A percentile compares a stretch with the other conserved stretches of the same genome.
Conservation (phyloP, 1,284 basidiomycete species). For the Cystobasidium sp. region DNA sequence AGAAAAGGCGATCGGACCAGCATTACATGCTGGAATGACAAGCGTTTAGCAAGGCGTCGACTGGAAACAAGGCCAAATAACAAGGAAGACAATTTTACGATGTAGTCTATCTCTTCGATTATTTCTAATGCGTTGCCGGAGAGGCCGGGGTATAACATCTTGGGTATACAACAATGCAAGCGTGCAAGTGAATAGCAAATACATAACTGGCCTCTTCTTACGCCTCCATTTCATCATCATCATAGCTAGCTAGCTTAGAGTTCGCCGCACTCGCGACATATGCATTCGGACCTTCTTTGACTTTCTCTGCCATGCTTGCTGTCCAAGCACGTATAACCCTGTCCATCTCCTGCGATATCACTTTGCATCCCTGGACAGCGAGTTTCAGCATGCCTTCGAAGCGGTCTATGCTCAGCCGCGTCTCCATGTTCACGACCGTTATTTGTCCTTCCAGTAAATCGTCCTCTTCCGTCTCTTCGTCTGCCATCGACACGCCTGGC, state of each 20-base stretch:
- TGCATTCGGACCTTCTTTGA: conserved; percentile 18
- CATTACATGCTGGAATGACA: neutral
- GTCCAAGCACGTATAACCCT: conserved; percentile 36
- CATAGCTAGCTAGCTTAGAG: neutral
- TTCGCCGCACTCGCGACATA: neutral
- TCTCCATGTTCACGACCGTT: conserved; percentile 89
- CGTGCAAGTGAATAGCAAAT: neutral
- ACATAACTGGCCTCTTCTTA: neutral
- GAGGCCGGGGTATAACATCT: too few species aligned
- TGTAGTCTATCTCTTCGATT: too few species aligned
- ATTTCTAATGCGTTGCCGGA: too few species aligned
- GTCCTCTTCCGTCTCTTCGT: conserved; percentile 21
- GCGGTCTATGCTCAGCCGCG: conserved; percentile 86
- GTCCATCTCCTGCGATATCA: conserved; percentile 44
- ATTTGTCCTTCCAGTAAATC: conserved; percentile 64
- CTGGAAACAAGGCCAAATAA: too few species aligned
- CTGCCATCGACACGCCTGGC: neutral
- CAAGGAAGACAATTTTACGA: too few species aligned
- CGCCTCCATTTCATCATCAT: conserved; percentile 17
- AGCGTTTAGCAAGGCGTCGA: neutral
- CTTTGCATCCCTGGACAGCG: conserved; percentile 44
- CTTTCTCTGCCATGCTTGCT: conserved; percentile 23
- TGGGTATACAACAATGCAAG: too few species aligned
- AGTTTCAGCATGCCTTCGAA: conserved; percentile 76
- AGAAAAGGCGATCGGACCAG: neutral